These are phyloP conservation scores for Xylariaceae sp. DNA, from an alignment of 2,329 filamentous ascomycete species.

Conservation along the genomic window DNA sequence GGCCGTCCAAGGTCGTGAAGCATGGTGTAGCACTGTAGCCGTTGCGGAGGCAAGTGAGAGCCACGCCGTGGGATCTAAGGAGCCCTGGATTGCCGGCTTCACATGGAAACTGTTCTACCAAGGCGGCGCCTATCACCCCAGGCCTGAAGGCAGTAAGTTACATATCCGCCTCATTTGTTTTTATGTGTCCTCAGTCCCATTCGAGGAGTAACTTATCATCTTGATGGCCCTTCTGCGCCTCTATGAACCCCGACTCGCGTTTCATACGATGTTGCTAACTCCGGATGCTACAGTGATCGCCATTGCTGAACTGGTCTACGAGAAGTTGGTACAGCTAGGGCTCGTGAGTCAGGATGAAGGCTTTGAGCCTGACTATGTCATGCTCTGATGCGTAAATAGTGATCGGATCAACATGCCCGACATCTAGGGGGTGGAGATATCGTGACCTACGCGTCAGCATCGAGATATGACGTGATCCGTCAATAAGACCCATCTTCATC, in stretches of 20 bases:
- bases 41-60: slow-evolving; percentile 24
- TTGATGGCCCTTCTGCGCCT: not conserved
- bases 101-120: slow-evolving; percentile 24
- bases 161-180: not conserved
- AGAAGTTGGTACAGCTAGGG: slow-evolving; percentile 24
- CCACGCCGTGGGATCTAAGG: slow-evolving; percentile 28
- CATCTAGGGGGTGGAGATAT: too few species aligned
- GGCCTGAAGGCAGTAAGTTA: slow-evolving; percentile 24
- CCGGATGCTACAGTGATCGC: slow-evolving; percentile 19
- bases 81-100: slow-evolving; percentile 32
- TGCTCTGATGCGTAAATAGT: slow-evolving; percentile 9
- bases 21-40: slow-evolving; percentile 28
- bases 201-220: not conserved
- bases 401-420: not conserved
- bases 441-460: not conserved
- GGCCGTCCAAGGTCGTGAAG: slow-evolving; percentile 24
- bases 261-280: not conserved
- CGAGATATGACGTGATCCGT: not conserved
- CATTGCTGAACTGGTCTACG: slow-evolving; percentile 26
- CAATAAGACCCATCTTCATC: not conserved
- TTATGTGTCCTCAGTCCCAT: not conserved
- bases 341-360: slow-evolving; percentile 16
- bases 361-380: slow-evolving; percentile 14
- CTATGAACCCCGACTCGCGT: not conserved
- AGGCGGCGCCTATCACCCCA: slow-evolving; percentile 30